Base-by-base conservation (phyloP, 805 yeast genomes). In the Candida qinlingensis region DNA sequence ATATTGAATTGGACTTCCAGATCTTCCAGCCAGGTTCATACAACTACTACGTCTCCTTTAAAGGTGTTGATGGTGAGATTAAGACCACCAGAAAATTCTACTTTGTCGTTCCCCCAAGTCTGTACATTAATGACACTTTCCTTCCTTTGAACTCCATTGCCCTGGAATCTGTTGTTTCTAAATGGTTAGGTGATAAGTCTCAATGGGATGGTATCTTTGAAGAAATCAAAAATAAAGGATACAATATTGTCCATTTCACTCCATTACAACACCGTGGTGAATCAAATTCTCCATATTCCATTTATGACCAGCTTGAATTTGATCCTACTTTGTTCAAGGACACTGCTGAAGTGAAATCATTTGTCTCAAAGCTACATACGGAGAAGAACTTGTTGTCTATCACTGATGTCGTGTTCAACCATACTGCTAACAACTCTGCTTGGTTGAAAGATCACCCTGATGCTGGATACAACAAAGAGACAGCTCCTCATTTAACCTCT, bases 191-290 rank as follows among this genome's bases (percentile, higher is more conserved):
- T 2, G 75, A 79, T 2, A 65, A 66, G 44, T 62, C 64, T 2
- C 66, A 77, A 11, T 92, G 98, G 98, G 79, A 79, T 48, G 63
- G 67, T 1, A 70, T 86, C 48, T 86, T 92, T 50, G 63, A 65
- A 1, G 76, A 77, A 41, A 76, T 92, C 41, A 68, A 83, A 12
- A 63, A 68, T 7, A 94, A 94, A 66, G 91, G 94, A 25, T 92
- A 92, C 71, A 94, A 94, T 66, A 88, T 92, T 97, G 73, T 94
- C 40, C 99, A 92, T 70, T 92, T 92, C 65, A 91, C 97, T 6
- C 99, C 99, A 0, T 72, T 92, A 56, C 97, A 92, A 67, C 70
- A 82, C 54, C 75, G 98, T 48, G 99, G 99, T 34, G 85, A 76
- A 52, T 87, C 96, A 1, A 79, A 91, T 64, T 91, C 97, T 6